Evolutionary conservation across 805 yeast species (phyloP), one percentile per base, ranked within the genome.

Genomic region (Candida boidinii): DNA sequence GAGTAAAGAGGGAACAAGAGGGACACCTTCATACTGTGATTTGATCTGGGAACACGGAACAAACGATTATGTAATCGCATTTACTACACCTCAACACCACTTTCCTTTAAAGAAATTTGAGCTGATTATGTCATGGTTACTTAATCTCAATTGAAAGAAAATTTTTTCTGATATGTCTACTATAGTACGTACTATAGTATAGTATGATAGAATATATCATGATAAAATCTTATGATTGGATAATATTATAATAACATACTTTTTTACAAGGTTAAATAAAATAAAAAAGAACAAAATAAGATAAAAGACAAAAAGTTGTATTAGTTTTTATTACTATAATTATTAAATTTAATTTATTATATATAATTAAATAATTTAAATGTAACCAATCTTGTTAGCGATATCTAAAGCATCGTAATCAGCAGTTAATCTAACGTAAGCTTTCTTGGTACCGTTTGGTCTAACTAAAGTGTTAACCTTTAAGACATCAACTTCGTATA

Each of bases 381-480:
- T 81, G 94, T 87, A 88, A 74, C 98, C 98, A 65, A 90, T 92
- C 76, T 92, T 86, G 95, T 88, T 88, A 67, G 98, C 98, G 69
- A 92, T 87, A 69, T 92, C 98, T 66, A 92, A 83, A 69, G 97
- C 97, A 74, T 92, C 98, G 78, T 79, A 83, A 72, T 92, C 98
- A 66, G 95, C 90, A 63, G 97, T 86, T 68, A 92, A 83, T 77
- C 94, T 86, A 66, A 92, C 90, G 79, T 82, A 92, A 65, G 98
- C 98, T 81, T 92, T 92, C 86, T 92, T 92, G 76, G 96, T 83
- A 70, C 98, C 98, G 71, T 92, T 88, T 67, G 98, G 96, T 76
- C 95, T 86, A 62, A 92, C 73, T 68, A 92, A 77, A 56, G 98
- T 92, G 90, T 92, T 88, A 64, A 92, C 87, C 70, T 84, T 75